Conservation (phyloP, 2,329 filamentous ascomycete species). For the Emmonsia crescens region DNA sequence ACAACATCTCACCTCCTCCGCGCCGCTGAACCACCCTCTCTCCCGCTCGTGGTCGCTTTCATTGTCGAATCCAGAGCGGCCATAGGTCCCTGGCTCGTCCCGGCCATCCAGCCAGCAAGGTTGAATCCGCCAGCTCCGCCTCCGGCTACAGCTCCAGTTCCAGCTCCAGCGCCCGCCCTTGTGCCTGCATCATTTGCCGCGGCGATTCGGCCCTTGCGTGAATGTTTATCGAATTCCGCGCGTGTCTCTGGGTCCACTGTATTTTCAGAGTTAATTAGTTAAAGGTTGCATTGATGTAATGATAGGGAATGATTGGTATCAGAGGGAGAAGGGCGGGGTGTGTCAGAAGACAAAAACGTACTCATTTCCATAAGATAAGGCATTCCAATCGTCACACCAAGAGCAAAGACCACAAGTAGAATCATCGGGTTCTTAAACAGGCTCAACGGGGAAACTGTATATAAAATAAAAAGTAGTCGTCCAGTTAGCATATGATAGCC, state of each 20-base stretch:
- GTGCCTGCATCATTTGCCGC: conserved; percentile 15
- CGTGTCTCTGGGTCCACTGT: conserved; percentile 93
- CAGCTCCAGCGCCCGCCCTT: conserved; percentile 33
- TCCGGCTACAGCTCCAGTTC: conserved; percentile 29
- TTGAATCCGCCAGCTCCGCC: conserved; percentile 49
- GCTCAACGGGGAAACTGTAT: conserved; percentile 65
- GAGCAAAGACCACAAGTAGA: conserved; percentile 71
- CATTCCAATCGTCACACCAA: conserved; percentile 81
- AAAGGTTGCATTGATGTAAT: conserved; percentile 10
- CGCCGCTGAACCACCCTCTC: background rate
- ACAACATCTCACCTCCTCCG: background rate
- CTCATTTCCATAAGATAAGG: conserved; percentile 93
- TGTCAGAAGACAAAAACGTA: conserved; percentile 46
- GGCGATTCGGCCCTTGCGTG: conserved; percentile 47
- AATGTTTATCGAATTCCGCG: conserved; percentile 79
- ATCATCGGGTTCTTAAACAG: conserved; percentile 96
- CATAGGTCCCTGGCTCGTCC: conserved; percentile 29
- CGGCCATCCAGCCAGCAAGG: conserved; percentile 58
- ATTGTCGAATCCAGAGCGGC: conserved; percentile 25
- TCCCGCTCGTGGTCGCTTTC: background rate
- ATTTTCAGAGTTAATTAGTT: conserved; percentile 3
- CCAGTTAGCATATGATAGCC: background rate
- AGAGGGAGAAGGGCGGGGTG: too few species aligned
- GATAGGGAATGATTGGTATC: background rate
- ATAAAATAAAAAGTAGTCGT: background rate